Conservation (phyloP, 352 stramenopile species). For the Pythium apleroticum region DNA sequence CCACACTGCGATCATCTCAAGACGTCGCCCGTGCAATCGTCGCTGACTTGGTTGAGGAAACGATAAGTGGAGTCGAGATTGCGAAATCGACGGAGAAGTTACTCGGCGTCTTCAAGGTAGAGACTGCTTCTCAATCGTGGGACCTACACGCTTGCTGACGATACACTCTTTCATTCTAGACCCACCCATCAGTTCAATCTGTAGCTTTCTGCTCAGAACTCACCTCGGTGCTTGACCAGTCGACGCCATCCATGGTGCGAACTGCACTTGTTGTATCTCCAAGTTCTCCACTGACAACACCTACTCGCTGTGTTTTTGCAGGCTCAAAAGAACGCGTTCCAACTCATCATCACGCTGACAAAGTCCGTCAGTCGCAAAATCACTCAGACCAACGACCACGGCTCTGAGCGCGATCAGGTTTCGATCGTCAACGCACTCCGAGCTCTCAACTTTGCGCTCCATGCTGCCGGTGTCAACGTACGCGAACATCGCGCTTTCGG, state of each 20-base stretch:
- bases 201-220: constrained; percentile 61
- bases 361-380: constrained; percentile 69
- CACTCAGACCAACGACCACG: constrained; percentile 31
- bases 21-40: constrained; percentile 46
- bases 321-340: constrained; percentile 70
- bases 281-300: neutral
- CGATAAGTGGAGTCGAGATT: constrained; percentile 62
- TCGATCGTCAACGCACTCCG: constrained; percentile 68
- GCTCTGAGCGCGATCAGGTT: constrained; percentile 46
- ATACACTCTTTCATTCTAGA: constrained; percentile 30
- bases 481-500: constrained; percentile 69
- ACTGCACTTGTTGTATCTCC: neutral
- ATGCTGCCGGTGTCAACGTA: constrained; percentile 42
- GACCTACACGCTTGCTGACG: neutral
- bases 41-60: constrained; percentile 53
- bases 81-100: constrained; percentile 65
- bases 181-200: constrained; percentile 74
- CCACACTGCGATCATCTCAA: constrained; percentile 17
- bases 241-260: constrained; percentile 35
- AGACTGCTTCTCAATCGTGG: constrained; percentile 1
- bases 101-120: constrained; percentile 76
- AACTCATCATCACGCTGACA: constrained; percentile 72
- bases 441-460: constrained; percentile 70
- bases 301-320: constrained; percentile 17
- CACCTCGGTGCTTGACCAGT: constrained; percentile 34